phyloP scores from a whole-genome alignment of 257 asterid genomes.

The Mitragyna speciosa region DNA sequence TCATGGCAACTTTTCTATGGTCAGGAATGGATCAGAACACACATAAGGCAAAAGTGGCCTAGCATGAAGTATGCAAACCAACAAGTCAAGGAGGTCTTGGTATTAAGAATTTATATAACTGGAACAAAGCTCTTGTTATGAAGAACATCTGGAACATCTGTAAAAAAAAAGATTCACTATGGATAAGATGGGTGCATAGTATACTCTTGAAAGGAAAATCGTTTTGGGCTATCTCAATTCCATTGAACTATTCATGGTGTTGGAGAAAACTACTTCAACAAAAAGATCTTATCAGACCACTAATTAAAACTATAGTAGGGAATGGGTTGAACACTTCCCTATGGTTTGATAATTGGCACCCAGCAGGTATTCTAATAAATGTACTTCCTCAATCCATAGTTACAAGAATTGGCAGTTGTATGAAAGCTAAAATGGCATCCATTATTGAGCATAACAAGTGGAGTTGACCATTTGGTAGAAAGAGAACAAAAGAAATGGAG shows the following conservation, averaged over 20 bases:
- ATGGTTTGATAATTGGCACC: not conserved
- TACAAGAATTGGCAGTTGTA: too few species aligned
- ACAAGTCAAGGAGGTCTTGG: not conserved
- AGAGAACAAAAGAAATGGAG: too few species aligned
- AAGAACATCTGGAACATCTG: not conserved
- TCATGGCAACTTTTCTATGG: not conserved
- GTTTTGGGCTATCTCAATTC: not conserved
- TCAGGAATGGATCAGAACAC: not conserved
- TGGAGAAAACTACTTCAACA: not conserved
- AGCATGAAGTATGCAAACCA: not conserved
- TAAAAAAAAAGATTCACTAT: not conserved
- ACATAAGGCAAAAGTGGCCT: not conserved
- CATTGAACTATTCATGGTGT: not conserved
- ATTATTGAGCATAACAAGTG: too few species aligned
- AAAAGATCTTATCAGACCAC: not conserved
- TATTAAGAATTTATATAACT: not conserved
- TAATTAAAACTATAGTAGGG: not conserved
- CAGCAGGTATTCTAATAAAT: too few species aligned
- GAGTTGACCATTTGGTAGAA: too few species aligned
- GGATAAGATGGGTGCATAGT: not conserved
- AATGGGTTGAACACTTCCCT: not conserved
- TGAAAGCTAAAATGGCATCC: too few species aligned
- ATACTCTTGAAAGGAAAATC: not conserved
- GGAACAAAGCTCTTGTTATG: not conserved
- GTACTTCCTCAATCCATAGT: too few species aligned